Evolutionary conservation across 2,329 filamentous ascomycete genomes (phyloP).

Genomic region (Chaetothyriales sp.): DNA sequence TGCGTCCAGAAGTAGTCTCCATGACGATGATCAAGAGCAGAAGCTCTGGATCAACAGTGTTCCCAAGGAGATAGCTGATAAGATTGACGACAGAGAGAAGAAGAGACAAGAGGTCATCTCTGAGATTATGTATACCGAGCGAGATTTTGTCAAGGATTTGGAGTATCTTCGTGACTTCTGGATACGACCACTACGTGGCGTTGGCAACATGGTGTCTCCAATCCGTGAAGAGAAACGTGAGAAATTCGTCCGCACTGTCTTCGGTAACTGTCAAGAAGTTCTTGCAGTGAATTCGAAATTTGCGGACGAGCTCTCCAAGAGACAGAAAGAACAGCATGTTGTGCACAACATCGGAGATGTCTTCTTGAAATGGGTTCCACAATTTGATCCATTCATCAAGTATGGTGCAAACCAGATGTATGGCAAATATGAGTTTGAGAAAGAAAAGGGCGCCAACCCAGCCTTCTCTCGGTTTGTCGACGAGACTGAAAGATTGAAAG

Average conservation of each 20-base stretch:
- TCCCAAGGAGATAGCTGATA: constrained; percentile 83
- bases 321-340: constrained; percentile 80
- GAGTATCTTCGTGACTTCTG: constrained; percentile 97
- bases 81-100: constrained; percentile 79
- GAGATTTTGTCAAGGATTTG: constrained; percentile 96
- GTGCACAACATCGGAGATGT: constrained; percentile 86
- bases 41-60: constrained; percentile 99
- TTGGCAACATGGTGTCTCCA: constrained; percentile 53
- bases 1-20: constrained; percentile 54
- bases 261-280: constrained; percentile 91
- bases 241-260: constrained; percentile 83
- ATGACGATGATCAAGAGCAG: constrained; percentile 86
- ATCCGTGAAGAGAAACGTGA: constrained; percentile 79
- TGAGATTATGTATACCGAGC: constrained; percentile 95
- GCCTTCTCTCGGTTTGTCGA: constrained; percentile 85
- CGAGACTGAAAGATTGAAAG: constrained; percentile 87
- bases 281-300: constrained; percentile 81
- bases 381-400: constrained; percentile 89
- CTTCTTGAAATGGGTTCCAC: constrained; percentile 78
- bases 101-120: constrained; percentile 97
- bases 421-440: constrained; percentile 95
- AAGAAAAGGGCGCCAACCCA: constrained; percentile 74
- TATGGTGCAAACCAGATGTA: constrained; percentile 94
- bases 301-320: constrained; percentile 70
- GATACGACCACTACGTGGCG: constrained; percentile 75